Base-by-base conservation (phyloP, 257 asterid genomes). In the Cinchona pubescens region DNA sequence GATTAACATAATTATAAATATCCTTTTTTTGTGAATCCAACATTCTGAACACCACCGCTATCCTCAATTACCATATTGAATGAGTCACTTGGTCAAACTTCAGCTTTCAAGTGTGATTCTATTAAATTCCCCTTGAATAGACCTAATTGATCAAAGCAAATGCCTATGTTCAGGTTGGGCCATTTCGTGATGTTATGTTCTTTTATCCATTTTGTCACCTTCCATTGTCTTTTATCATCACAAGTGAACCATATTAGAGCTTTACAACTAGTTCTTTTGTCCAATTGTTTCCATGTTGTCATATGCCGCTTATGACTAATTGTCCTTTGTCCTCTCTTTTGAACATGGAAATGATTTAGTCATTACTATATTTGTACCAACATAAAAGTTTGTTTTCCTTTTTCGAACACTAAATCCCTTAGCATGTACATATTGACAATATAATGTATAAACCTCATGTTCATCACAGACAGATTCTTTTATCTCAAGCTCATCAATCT, bases 371-470 rank as follows among this genome's bases (percentile, higher is more conserved):
- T 30, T 71, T 4, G 75, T 71, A 25, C 75, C 75, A 30, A 15
- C 37, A 25, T n/a, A 30, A 35, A 46, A 71, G 5, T 12, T 18
- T 4, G 29, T 9, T 19, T 71, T 71, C 30, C 60, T 63, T 71
- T 71, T 71, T n/a, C 40, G 42, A 46, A 49, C 60, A 71, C 60
- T 71, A 35, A 71, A 71, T 21, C 64, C 75, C 30, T 32, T 46
- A 8, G 75, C 75, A 71, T 71, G 75, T 16, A 63, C 75, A 51
- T 51, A 71, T 12, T 27, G 38, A 45, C 75, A 71, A 49, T 71
- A 71, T 35, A 71, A 48, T 21, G 15, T 29, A 29, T 71, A 53
- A 29, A 38, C 75, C 32, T 45, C 37, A 13, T 37, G 30, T 51
- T 45, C 75, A 71, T 71, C 35, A 71, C 42, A 3, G 13, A 71